Base-by-base conservation (phyloP, 1,284 basidiomycete species). In the Papiliotrema nemorosa region DNA sequence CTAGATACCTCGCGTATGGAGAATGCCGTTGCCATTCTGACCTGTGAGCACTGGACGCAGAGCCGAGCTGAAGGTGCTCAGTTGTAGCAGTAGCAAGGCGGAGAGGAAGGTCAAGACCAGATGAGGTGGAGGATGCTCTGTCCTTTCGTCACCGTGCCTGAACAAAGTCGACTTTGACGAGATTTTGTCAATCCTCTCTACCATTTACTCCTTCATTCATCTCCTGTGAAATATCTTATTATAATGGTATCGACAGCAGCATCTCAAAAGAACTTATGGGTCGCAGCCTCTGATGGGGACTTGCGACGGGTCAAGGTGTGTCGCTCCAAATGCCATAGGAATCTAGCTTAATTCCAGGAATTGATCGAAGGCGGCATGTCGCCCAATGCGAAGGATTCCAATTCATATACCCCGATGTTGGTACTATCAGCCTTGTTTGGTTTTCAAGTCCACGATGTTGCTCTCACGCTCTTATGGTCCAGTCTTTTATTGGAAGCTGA, bases 261-360 rank as follows among this genome's bases (percentile, higher is more conserved):
- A 5, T 47, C 63, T 6, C 58, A 56, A 47, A 86, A 84, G 70
- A 93, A 94, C 74, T 85, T 94, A 41, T 94, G 91, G 91, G 81
- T 92, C 25, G 91, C 91, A 24, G 88, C 90, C 1, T 85, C 83
- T 24, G 90, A 94, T 68, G 91, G 91, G 39, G 86, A 93, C 60
- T 57, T 83, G n/a, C 73, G 72, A 18, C 57, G 76, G 2, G 78
- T 79, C 39, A 63, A 68, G 57, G 73, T 75, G 44, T 34, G 69
- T 60, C 10, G 2, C 7, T 16, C 47, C 20, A 5, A 37, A 34
- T 31, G 12, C 22, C 20, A 12, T 52, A 13, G 14, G 24, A 12
- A 16, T 9, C 25, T 37, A 21, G 43, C 26, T 49, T 42, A 60
- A 50, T 27, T 38, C 33, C 54, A 86, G 84, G 74, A 79, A 24